Percentiles rank a stretch among this genome's conserved stretches.
Conservation (phyloP, 768 basidiomycete genomes). For the Lentinula edodes region DNA sequence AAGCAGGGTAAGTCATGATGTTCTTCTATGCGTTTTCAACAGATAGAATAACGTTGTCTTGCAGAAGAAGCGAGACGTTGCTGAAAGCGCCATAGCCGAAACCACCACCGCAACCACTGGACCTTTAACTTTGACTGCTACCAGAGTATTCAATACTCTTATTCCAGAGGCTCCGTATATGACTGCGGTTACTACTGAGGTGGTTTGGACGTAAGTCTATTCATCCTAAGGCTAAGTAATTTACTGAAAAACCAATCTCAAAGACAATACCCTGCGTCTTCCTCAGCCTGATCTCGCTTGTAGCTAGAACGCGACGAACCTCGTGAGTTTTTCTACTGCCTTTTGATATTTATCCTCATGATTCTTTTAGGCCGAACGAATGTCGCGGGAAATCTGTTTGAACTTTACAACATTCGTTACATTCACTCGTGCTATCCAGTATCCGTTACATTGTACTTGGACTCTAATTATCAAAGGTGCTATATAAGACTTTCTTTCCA, state of each 20-base stretch:
- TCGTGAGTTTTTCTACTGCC: not conserved
- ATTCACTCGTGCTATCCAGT: not conserved
- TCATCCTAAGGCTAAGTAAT: not conserved
- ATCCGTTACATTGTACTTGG: not conserved
- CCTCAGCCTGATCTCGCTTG: not conserved
- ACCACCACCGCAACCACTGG: not conserved
- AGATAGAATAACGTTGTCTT: slow-evolving; percentile 16
- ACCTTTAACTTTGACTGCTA: slow-evolving; percentile 17
- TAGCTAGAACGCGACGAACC: not conserved
- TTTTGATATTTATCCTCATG: not conserved
- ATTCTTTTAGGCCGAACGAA: not conserved
- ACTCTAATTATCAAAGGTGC: not conserved
- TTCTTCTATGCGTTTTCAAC: slow-evolving; percentile 14
- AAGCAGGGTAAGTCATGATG: slow-evolving; percentile 18
- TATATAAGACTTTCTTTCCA: not conserved
- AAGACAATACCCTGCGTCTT: not conserved
- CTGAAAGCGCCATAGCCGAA: not conserved
- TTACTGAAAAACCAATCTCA: not conserved
- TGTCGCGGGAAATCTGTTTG: not conserved
- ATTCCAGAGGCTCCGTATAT: slow-evolving; percentile 22
- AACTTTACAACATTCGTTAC: not conserved
- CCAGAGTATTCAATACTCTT: slow-evolving; percentile 19
- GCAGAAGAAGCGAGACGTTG: slow-evolving; percentile 9
- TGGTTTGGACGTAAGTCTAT: slow-evolving; percentile 26
- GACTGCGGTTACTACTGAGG: slow-evolving; percentile 20